Evolutionary conservation across 345 rosid species (phyloP), one percentile per base, ranked within the genome.

Genomic region (Camelina neglecta): DNA sequence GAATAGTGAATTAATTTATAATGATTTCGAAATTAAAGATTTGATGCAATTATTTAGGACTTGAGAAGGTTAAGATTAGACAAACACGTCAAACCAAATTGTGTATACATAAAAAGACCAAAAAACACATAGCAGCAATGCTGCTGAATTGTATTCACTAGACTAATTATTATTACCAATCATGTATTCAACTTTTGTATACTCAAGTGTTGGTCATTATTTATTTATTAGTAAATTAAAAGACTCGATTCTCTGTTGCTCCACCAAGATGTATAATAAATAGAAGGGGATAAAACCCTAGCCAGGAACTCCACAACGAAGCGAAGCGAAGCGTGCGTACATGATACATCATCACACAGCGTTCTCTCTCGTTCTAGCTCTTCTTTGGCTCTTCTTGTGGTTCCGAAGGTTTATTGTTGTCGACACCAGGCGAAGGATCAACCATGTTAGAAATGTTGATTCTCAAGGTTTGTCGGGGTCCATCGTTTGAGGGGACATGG

Each of bases 401-500:
- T 79, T 69, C 44, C 7, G 75, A 72, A 48, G 83, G 76, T 45
- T 50, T 81, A 78, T 84, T 69, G 24, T 86, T 69, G 24, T 86
- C 71, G 7, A 66, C 63, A n/a, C 85, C 72, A 65, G 75, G 80
- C 0, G 79, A 81, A 68, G 87, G 64, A 9, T 84, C 69, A 49
- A 66, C 49, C 51, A 50, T 79, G 77, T 83, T 90, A 1, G 76
- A 75, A 3, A 90, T 60, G 62, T 76, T 84, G 8, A 96, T 81
- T 39, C 96, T 87, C 74, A 84, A 56, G 7, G 94, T 81, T 80
- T 85, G 88, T 59, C 74, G 85, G 65, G 86, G 84, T 74, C 84
- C 98, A 24, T 91, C 90, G 2, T 90, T 91, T 62, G 81, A 85
- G 20, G 97, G 98, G 71, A 92, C 63, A 16, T 87, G 89, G 48